Conservation (phyloP, 2,329 filamentous ascomycete genomes). For the Pseudocercospora fuligena region DNA sequence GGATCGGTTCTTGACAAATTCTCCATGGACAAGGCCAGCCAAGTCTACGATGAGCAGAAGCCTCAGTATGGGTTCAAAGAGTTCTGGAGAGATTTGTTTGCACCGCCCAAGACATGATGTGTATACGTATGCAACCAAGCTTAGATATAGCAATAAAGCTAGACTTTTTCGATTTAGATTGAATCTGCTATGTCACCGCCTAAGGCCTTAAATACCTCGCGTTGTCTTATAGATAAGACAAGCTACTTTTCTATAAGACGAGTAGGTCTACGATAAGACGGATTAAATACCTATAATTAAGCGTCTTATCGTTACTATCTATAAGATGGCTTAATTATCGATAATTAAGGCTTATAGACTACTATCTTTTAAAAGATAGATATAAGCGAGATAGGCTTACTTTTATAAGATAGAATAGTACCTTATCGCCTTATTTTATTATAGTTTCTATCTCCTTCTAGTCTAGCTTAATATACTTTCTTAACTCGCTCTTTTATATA, state of each 20-base stretch:
- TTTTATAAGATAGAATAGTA: too few relatives aligned
- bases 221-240: not conserved
- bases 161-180: not conserved
- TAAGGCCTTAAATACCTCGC: not conserved
- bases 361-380: too few relatives aligned
- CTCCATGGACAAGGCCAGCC: constrained; percentile 56
- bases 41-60: constrained; percentile 74
- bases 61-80: constrained; percentile 85
- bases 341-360: too few relatives aligned
- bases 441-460: too few relatives aligned
- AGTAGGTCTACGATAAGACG: too few relatives aligned
- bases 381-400: too few relatives aligned
- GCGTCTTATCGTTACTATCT: not conserved
- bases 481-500: too few relatives aligned
- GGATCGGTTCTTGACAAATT: constrained; percentile 68
- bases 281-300: not conserved
- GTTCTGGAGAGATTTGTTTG: constrained; percentile 84
- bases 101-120: constrained; percentile 16
- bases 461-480: too few relatives aligned
- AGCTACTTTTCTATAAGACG: not conserved
- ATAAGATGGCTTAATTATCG: too few relatives aligned
- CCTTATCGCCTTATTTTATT: too few relatives aligned
- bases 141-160: not conserved
- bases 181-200: too few relatives aligned
- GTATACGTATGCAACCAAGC: not conserved